Percentiles rank a stretch among this genome's conserved stretches.
Conservation (phyloP, 371 early-diverging fungal species). For the Rhizopus sp. region DNA sequence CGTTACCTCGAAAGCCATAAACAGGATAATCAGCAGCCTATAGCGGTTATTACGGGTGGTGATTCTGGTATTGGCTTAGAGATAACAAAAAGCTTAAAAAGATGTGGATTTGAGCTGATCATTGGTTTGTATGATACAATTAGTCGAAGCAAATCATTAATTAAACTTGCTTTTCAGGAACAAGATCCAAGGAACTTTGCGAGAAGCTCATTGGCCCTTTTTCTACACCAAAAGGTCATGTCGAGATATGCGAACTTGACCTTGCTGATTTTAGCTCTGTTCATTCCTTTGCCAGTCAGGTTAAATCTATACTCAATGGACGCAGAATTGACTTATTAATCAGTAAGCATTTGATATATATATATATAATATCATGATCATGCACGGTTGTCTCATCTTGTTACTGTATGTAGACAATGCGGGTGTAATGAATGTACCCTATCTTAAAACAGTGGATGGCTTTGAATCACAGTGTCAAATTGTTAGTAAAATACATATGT, state of each 20-base stretch:
- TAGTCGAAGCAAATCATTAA: background rate
- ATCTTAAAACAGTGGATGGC: constrained; percentile 60
- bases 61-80: constrained; percentile 50
- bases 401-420: constrained; percentile 52
- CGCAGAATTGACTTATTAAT: constrained; percentile 31
- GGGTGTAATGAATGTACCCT: constrained; percentile 78
- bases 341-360: constrained; percentile 24
- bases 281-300: constrained; percentile 15
- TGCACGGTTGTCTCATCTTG: background rate
- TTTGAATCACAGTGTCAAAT: constrained; percentile 71
- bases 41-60: constrained; percentile 41
- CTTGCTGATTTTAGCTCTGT: constrained; percentile 23
- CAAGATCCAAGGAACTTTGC: background rate
- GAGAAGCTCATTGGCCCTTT: background rate
- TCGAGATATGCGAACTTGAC: constrained; percentile 15
- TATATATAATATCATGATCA: background rate
- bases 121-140: constrained; percentile 28
- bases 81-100: constrained; percentile 33
- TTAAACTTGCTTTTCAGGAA: background rate
- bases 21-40: background rate
- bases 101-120: constrained; percentile 38
- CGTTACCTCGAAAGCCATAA: background rate
- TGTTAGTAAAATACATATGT: constrained; percentile 18
- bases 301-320: constrained; percentile 20
- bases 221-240: background rate